These are phyloP conservation scores for Rhipidocladum racemiflorum DNA, from an alignment of 176 grass and related monocot genomes.

Conservation along the genomic window DNA sequence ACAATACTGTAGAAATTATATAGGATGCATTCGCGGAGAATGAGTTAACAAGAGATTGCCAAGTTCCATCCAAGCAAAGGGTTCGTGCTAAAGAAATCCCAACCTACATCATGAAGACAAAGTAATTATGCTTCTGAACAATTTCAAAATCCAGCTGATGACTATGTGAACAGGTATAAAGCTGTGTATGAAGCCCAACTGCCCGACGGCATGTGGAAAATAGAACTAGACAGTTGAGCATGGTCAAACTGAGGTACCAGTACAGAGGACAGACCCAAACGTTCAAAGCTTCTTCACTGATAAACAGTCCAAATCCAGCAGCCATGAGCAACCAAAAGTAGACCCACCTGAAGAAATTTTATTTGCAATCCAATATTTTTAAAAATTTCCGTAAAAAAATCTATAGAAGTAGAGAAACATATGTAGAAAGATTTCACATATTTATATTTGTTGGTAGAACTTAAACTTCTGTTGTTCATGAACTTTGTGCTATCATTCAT, in stretches of 20 bases:
- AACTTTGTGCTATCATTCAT: not conserved
- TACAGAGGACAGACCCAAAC: constrained; percentile 91
- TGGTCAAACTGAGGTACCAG: constrained; percentile 52
- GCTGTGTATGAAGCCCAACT: not conserved
- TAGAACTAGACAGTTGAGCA: constrained; percentile 25
- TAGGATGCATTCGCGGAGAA: constrained; percentile 70
- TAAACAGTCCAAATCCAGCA: constrained; percentile 82
- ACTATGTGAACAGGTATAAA: constrained; percentile 7
- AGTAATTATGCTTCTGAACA: constrained; percentile 10
- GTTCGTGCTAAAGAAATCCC: constrained; percentile 80
- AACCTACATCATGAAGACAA: constrained; percentile 50
- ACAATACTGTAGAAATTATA: constrained; percentile 74
- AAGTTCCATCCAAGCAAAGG: constrained; percentile 77
- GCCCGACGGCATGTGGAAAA: not conserved
- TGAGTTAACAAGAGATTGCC: constrained; percentile 65
- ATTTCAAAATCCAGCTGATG: not conserved
- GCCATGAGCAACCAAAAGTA: constrained; percentile 93
- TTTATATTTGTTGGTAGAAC: constrained; percentile 6
- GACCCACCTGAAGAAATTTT: constrained; percentile 66
- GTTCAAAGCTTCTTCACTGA: constrained; percentile 91
- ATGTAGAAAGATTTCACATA: not conserved
- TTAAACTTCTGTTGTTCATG: not conserved
- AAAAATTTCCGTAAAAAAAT: not conserved
- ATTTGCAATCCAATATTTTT: not conserved
- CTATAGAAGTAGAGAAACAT: not conserved